Evolutionary conservation across 1,139 yeast species (phyloP).

Genomic region (Candida frijolesensis): DNA sequence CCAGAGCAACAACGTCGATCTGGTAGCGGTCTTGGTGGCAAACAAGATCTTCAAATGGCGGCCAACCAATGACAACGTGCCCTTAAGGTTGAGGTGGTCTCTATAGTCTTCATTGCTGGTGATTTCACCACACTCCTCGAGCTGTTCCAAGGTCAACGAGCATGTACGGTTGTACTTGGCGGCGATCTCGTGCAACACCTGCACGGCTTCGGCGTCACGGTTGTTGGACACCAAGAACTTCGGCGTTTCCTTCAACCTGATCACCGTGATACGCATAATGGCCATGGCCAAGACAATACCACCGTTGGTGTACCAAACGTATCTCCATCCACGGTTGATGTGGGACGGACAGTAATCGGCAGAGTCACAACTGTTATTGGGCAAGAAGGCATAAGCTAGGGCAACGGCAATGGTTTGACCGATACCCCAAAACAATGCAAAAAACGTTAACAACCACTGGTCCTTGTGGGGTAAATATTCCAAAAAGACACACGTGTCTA

Average conservation of each 20-base stretch:
- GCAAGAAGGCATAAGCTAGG: slow-evolving; percentile 60
- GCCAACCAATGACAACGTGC: slow-evolving; percentile 21
- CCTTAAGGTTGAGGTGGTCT: slow-evolving; percentile 20
- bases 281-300: slow-evolving; percentile 55
- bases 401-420: slow-evolving; percentile 60
- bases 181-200: slow-evolving; percentile 39
- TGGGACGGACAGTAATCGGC: slow-evolving; percentile 43
- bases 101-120: slow-evolving; percentile 27
- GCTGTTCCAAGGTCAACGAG: slow-evolving; percentile 47
- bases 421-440: slow-evolving; percentile 66
- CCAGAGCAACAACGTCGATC: slow-evolving; percentile 33
- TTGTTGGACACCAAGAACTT: slow-evolving; percentile 55
- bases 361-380: slow-evolving; percentile 46
- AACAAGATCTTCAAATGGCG: slow-evolving; percentile 32
- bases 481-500: slow-evolving; percentile 61
- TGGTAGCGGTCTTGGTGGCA: slow-evolving; percentile 25
- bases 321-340: slow-evolving; percentile 63
- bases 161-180: slow-evolving; percentile 42
- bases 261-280: slow-evolving; percentile 45
- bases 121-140: slow-evolving; percentile 47
- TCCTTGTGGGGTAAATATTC: slow-evolving; percentile 57
- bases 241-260: slow-evolving; percentile 58
- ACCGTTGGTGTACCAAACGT: slow-evolving; percentile 55
- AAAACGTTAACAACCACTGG: slow-evolving; percentile 55
- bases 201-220: slow-evolving; percentile 53